Base-by-base conservation (phyloP, 306 rosid genomes). In the Prunus mongolica region DNA sequence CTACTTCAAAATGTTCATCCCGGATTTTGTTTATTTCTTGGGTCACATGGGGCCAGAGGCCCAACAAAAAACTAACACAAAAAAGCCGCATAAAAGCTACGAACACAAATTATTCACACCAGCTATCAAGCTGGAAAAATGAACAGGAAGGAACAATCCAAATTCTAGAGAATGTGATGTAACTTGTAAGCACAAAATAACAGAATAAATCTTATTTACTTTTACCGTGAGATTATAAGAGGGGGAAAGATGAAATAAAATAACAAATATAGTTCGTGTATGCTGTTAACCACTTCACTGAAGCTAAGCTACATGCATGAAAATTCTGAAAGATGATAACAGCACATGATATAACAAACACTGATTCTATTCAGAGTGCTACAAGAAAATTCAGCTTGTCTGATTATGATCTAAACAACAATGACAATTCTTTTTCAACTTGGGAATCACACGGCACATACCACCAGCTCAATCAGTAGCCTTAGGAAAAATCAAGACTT, bases 331-430 rank as follows among this genome's bases (percentile, higher is more conserved):
- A 15, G 27, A 71, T 6, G 28, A 20, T 25, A 19, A 24, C 50
- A 69, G 54, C 34, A 69, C 32, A 5, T 6, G 16, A 28, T 30
- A 41, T 2, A 64, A 55, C 66, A 76, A 75, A 80, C 69, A 52
- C 46, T 79, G 81, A 64, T 75, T 73, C 25, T 18, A 68, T 67
- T 70, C 45, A 54, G 63, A 63, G 46, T 72, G 81, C 75, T 68
- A 74, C 73, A 71, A 57, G 51, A 76, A 30, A 69, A 69, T 41
- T 78, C 84, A 64, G 38, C 44, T 78, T 65, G 34, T 64, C 77
- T 24, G 67, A 44, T 80, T 61, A 55, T 19, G 24, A 16, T 34
- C 56, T 18, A 76, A 70, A 46, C 67, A 76, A 65, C 71, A 60
- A 68, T 19, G n/a, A 22, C 49, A 66, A 56, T 27, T 60, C 24